Evolutionary conservation across 164 flowering plant species (phyloP), one percentile per base, ranked within the genome.

Genomic region (Kingdonia uniflora): DNA sequence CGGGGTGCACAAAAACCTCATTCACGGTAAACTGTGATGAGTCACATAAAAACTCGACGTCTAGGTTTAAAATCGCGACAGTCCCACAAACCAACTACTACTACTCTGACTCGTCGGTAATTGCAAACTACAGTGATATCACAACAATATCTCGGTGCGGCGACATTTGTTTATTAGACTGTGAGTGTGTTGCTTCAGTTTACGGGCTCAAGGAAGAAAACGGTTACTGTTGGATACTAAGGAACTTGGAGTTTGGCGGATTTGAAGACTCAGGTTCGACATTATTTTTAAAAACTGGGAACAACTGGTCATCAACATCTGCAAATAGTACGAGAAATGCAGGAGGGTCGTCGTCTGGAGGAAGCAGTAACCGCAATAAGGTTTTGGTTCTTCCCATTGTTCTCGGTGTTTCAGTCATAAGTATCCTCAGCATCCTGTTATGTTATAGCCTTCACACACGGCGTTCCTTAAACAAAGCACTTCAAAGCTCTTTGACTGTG

Each of bases 101-200:
- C 60, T 84, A 70, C 66, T 68, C 78, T 0, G 84, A 71, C 1
- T 58, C 67, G 1, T 79, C 96, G 0, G 81, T 82, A 13, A 69
- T 88, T 0, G 88, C 81, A 14, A 92, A 87, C 46, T 85, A 87
- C 61, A 79, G 85, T 42, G 85, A 84, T 19, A 59, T 73, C 16
- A 21, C 60, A 1, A 65, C 70, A 0, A 72, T 78, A 0, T 70
- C 82, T 0, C 74, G 67, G 23, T 92, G 98, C 50, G 91, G 96
- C 0, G 87, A 82, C 35, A 74, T 78, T 41, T 92, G 98, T 59
- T 61, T 80, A 42, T 66, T 79, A 0, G 80, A 80, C 43, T 92
- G 98, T 42, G 74, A 84, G 0, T 87, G 98, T 61, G 80, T 85
- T 46, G 96, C 91, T 45, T 85, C 96, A 1, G 80, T 92, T 26